Percentiles rank a stretch among this genome's conserved stretches.
These are phyloP conservation scores for Beauveria medogensis DNA, from an alignment of 2,329 filamentous ascomycete species.

Conservation along the genomic window DNA sequence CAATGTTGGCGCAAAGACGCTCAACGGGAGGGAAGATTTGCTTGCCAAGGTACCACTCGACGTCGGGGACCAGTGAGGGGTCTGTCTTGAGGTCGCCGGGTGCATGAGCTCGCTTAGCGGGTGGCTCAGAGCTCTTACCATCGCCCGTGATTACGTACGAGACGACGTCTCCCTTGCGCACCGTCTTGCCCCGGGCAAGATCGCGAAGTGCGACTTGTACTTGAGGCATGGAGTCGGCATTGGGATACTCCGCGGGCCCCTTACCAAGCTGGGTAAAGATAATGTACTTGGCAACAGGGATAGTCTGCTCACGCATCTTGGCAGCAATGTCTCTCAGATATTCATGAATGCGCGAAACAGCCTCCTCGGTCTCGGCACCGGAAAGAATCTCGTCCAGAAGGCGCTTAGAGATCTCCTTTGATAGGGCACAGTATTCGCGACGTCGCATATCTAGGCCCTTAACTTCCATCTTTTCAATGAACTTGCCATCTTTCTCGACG, in stretches of 20 bases:
- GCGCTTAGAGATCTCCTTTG: conserved; percentile 86
- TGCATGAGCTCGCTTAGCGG: conserved; percentile 83
- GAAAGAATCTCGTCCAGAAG: conserved; percentile 92
- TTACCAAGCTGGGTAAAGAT: conserved; percentile 98
- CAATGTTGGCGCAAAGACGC: conserved; percentile 92
- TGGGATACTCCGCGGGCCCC: conserved; percentile 85
- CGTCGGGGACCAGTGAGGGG: conserved; percentile 69
- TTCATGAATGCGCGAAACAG: conserved; percentile 85
- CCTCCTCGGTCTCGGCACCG: conserved; percentile 81
- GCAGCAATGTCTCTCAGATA: conserved; percentile 76
- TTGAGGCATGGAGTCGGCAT: conserved; percentile 90
- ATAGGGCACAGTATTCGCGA: conserved; percentile 91
- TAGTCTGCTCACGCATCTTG: conserved; percentile 74
- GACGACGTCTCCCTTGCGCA: conserved; percentile 93
- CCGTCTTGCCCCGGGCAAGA: conserved; percentile 73
- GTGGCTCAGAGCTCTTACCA: conserved; percentile 54
- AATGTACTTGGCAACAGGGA: conserved; percentile 82
- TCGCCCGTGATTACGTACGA: conserved; percentile 87
- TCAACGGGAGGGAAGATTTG: conserved; percentile 98
- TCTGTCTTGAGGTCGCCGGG: conserved; percentile 75
- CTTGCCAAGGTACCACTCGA: conserved; percentile 98
- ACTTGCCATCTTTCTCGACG: conserved; percentile 81
- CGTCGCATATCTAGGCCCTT: conserved; percentile 98
- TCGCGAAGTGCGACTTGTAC: conserved; percentile 91
- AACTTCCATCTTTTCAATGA: conserved; percentile 89